Conservation (phyloP, 371 early-diverging fungal genomes). For the Mortierella sp. region DNA sequence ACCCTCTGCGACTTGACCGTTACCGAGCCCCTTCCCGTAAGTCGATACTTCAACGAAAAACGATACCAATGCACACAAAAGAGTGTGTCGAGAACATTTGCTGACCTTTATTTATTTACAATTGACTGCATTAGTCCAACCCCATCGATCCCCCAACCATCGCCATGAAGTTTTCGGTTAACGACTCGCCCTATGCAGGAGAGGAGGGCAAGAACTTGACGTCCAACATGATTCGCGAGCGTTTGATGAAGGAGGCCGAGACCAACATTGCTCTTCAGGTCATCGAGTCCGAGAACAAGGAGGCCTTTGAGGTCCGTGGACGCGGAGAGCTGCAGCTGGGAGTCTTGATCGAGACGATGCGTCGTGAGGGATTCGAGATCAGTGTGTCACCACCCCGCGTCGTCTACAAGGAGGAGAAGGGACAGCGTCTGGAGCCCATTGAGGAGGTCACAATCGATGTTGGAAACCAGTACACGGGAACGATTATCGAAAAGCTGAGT, state of each 20-base stretch:
- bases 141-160: slow-evolving; percentile 87
- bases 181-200: slow-evolving; percentile 85
- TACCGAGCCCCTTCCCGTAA: slow-evolving; percentile 67
- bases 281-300: slow-evolving; percentile 66
- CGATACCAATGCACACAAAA: neutral
- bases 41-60: neutral
- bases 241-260: slow-evolving; percentile 80
- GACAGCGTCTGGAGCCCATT: slow-evolving; percentile 76
- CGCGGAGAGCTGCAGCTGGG: slow-evolving; percentile 88
- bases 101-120: neutral
- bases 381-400: slow-evolving; percentile 84
- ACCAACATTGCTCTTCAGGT: slow-evolving; percentile 83
- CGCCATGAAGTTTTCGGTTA: slow-evolving; percentile 83
- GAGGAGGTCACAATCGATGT: slow-evolving; percentile 87
- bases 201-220: slow-evolving; percentile 81
- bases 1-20: slow-evolving; percentile 76
- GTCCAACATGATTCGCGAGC: slow-evolving; percentile 79
- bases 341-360: slow-evolving; percentile 88
- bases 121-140: slow-evolving; percentile 54
- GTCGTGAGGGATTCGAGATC: slow-evolving; percentile 87
- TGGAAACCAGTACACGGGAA: slow-evolving; percentile 73
- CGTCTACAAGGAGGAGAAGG: slow-evolving; percentile 68
- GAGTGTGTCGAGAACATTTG: neutral
- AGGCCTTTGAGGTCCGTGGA: slow-evolving; percentile 84
- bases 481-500: slow-evolving; percentile 83